Conservation (phyloP, 2,329 filamentous ascomycete species). For the Aspergillus intermedius region DNA sequence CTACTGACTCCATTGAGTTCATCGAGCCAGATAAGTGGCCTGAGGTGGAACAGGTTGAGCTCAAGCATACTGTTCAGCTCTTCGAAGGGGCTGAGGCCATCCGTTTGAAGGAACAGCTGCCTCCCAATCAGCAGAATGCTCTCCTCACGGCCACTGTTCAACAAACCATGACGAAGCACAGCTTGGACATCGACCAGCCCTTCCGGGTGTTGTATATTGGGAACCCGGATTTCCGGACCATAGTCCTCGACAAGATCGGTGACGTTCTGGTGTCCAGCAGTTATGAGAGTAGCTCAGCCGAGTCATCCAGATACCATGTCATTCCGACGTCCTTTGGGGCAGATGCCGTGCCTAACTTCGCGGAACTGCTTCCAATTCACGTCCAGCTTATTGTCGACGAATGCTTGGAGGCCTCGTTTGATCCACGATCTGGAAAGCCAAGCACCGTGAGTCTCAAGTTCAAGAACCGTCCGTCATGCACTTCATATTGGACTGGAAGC, state of each 20-base stretch:
- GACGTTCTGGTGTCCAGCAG: conserved; percentile 40
- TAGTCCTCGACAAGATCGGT: conserved; percentile 43
- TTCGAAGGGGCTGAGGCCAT: conserved; percentile 26
- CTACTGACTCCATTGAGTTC: conserved; percentile 37
- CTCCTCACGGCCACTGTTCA: conserved; percentile 36
- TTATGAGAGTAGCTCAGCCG: conserved; percentile 28
- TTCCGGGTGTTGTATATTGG: conserved; percentile 42
- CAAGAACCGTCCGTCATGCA: conserved; percentile 33
- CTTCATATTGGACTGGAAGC: conserved; percentile 32
- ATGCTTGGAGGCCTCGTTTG: conserved; percentile 31
- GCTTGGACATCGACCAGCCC: conserved; percentile 35
- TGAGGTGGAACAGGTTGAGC: conserved; percentile 32
- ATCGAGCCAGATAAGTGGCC: conserved; percentile 37
- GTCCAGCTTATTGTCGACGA: conserved; percentile 45
- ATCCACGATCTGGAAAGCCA: conserved; percentile 17
- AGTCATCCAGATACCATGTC: conserved; percentile 43
- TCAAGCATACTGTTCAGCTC: conserved; percentile 37
- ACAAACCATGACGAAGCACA: conserved; percentile 38
- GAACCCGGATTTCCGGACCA: conserved; percentile 31
- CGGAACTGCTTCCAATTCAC: conserved; percentile 43
- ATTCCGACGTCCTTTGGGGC: conserved; percentile 43
- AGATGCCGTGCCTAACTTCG: conserved; percentile 40
- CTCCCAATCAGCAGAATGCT: conserved; percentile 21
- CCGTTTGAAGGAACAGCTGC: conserved; percentile 22
- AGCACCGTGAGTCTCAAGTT: conserved; percentile 32